Percentiles rank a stretch among this genome's conserved stretches.
Evolutionary conservation across 345 rosid genomes (phyloP).

Genomic region (Mercurialis annua): DNA sequence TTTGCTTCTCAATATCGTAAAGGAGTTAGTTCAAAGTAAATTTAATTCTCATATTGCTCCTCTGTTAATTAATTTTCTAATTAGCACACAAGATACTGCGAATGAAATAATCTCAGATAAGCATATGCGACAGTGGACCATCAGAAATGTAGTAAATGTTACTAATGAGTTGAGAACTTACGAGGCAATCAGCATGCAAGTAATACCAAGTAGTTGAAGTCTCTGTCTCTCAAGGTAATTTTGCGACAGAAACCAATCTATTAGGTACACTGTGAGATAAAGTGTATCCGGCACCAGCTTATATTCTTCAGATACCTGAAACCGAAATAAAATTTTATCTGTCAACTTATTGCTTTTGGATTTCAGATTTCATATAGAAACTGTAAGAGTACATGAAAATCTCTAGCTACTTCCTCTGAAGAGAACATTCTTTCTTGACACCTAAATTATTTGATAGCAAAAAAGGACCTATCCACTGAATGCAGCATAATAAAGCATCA

Average conservation of each 20-base stretch:
- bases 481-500: background rate
- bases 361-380: slow-evolving; percentile 3
- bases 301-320: slow-evolving; percentile 94
- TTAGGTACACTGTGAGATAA: slow-evolving; percentile 72
- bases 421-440: background rate
- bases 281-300: slow-evolving; percentile 83
- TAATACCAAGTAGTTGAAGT: slow-evolving; percentile 92
- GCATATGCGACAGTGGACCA: background rate
- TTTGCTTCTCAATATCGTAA: background rate
- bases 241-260: slow-evolving; percentile 72
- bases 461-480: background rate
- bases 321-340: slow-evolving; percentile 13
- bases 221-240: slow-evolving; percentile 63
- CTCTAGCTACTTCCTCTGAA: background rate
- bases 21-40: background rate
- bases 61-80: background rate
- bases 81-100: background rate
- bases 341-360: background rate
- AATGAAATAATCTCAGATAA: background rate
- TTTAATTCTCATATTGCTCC: background rate
- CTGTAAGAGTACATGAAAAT: background rate
- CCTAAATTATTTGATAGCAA: background rate
- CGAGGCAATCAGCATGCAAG: slow-evolving; percentile 96
- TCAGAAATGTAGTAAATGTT: slow-evolving; percentile 12
- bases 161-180: slow-evolving; percentile 41